Conservation (phyloP, 805 yeast species). For the Tetrapisispora pingtungensis region DNA sequence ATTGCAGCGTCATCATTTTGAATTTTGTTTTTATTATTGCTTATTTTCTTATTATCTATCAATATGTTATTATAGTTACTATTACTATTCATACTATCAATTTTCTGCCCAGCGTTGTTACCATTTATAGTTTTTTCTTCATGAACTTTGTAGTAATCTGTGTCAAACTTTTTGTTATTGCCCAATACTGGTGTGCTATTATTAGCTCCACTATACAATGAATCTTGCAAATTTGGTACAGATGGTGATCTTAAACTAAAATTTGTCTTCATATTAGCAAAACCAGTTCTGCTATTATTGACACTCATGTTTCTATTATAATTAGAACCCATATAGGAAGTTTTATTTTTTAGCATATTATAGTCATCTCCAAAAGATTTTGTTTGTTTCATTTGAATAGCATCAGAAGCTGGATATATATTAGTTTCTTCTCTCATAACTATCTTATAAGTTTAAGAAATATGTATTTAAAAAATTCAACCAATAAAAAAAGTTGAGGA, state of each 20-base stretch:
- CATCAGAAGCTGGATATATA: not conserved
- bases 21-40: not conserved
- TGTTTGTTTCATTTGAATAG: not conserved
- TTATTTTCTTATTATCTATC: not conserved
- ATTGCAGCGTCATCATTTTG: constrained; percentile 21
- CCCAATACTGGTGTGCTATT: constrained; percentile 7
- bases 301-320: not conserved
- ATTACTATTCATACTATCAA: not conserved
- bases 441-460: not conserved
- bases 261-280: not conserved
- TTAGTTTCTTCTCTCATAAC: not conserved
- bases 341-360: not conserved
- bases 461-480: not conserved
- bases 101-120: not conserved
- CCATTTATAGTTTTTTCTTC: not conserved
- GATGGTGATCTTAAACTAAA: constrained; percentile 11
- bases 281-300: not conserved
- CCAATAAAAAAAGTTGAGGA: too few species aligned
- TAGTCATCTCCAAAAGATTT: not conserved
- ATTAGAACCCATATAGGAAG: too few species aligned
- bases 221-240: constrained; percentile 11
- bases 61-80: not conserved
- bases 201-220: constrained; percentile 3
- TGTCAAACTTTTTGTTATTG: not conserved
- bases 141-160: not conserved